Percentiles rank a stretch among this genome's conserved stretches.
These are phyloP conservation scores for Suillus ampliporus DNA, from an alignment of 768 basidiomycete genomes.

Conservation along the genomic window DNA sequence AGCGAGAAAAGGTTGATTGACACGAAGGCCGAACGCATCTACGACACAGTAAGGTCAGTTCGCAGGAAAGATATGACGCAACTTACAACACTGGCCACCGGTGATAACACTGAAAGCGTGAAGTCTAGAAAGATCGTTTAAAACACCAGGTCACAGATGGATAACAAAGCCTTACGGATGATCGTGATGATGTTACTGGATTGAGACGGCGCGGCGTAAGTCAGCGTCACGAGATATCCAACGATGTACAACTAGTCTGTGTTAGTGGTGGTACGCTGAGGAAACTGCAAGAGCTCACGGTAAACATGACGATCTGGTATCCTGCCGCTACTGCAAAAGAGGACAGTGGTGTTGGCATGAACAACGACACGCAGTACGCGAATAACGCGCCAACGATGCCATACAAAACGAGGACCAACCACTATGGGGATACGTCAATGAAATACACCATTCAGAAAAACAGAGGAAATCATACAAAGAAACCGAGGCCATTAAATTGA, in stretches of 20 bases:
- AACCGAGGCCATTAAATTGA: slow-evolving; percentile 73
- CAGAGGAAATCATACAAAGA: slow-evolving; percentile 51
- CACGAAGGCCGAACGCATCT: slow-evolving; percentile 73
- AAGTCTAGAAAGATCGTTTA: slow-evolving; percentile 49
- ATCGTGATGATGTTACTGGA: slow-evolving; percentile 61
- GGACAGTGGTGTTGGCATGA: slow-evolving; percentile 68
- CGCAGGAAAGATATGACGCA: not conserved
- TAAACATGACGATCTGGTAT: slow-evolving; percentile 73
- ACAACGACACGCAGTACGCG: slow-evolving; percentile 66
- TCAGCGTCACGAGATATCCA: slow-evolving; percentile 72
- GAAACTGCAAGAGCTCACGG: slow-evolving; percentile 50
- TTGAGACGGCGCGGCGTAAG: slow-evolving; percentile 68
- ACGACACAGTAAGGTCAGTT: not conserved
- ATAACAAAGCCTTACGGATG: slow-evolving; percentile 47
- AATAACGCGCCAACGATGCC: slow-evolving; percentile 72
- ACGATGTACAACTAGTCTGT: slow-evolving; percentile 60
- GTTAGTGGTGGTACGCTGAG: not conserved
- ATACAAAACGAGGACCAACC: slow-evolving; percentile 73
- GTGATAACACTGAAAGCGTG: slow-evolving; percentile 67
- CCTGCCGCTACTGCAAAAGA: slow-evolving; percentile 77
- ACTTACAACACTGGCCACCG: slow-evolving; percentile 72
- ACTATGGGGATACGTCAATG: slow-evolving; percentile 45
- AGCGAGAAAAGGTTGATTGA: slow-evolving; percentile 80
- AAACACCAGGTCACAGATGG: not conserved
- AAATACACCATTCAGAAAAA: slow-evolving; percentile 1